These are phyloP conservation scores for Ramaria rubella DNA, from an alignment of 768 basidiomycete genomes.

Conservation along the genomic window DNA sequence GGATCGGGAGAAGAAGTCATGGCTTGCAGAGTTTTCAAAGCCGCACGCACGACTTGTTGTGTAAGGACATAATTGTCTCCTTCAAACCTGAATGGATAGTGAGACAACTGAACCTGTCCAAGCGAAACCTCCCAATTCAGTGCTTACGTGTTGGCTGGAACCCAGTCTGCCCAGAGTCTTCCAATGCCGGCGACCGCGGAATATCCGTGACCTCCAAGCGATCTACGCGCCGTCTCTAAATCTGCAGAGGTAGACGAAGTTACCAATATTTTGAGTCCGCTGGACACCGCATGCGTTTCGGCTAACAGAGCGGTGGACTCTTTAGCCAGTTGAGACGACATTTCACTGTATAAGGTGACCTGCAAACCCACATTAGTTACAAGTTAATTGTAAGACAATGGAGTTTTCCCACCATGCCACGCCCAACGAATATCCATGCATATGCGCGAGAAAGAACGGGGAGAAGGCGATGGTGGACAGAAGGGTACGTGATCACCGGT, in stretches of 20 bases:
- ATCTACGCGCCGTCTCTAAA: slow-evolving; percentile 57
- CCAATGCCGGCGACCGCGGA: slow-evolving; percentile 65
- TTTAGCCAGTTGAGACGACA: slow-evolving; percentile 41
- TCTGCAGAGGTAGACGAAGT: slow-evolving; percentile 47
- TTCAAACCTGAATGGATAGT: slow-evolving; percentile 44
- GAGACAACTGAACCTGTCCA: not conserved
- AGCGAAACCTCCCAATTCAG: not conserved
- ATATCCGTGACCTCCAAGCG: slow-evolving; percentile 76
- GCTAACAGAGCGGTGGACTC: slow-evolving; percentile 60
- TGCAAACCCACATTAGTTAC: slow-evolving; percentile 18
- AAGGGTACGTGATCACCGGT: slow-evolving; percentile 68
- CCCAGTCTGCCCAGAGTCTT: slow-evolving; percentile 17
- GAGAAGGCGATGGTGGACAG: slow-evolving; percentile 63
- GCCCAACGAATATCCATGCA: slow-evolving; percentile 60
- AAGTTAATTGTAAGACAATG: not conserved
- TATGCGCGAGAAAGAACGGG: slow-evolving; percentile 65
- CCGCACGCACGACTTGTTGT: slow-evolving; percentile 65
- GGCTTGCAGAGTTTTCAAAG: slow-evolving; percentile 40
- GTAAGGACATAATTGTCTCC: slow-evolving; percentile 77
- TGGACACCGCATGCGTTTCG: slow-evolving; percentile 65
- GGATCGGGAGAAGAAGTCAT: slow-evolving; percentile 17
- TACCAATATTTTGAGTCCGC: slow-evolving; percentile 60
- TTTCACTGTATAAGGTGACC: slow-evolving; percentile 43
- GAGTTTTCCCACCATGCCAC: slow-evolving; percentile 41
- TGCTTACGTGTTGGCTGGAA: slow-evolving; percentile 11